Conservation (phyloP, 192 early-diverging fungal species). For the Lunasporangiospora selenospora region DNA sequence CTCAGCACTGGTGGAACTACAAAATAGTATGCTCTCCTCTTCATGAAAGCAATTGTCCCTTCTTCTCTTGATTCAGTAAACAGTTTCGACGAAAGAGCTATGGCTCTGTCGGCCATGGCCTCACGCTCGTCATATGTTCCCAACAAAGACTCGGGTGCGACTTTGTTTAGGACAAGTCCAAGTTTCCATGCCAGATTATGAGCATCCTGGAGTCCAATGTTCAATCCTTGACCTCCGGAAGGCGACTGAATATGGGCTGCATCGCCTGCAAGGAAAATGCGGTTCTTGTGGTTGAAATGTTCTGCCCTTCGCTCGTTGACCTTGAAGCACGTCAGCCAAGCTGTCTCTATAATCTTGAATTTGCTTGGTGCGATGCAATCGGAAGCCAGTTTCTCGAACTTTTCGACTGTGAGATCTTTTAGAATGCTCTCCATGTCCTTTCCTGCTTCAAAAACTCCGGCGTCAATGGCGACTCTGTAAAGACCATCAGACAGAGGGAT, state of each 20-base stretch:
- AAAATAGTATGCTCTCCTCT: neutral
- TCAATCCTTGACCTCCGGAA: constrained; percentile 48
- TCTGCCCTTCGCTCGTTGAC: constrained; percentile 36
- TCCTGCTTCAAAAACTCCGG: neutral
- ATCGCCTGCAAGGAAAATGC: constrained; percentile 52
- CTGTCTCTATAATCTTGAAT: constrained; percentile 25
- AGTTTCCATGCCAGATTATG: constrained; percentile 56
- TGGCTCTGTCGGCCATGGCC: constrained; percentile 23
- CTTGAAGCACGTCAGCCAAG: constrained; percentile 20
- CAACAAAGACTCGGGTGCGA: constrained; percentile 6
- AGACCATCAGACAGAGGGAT: constrained; percentile 20
- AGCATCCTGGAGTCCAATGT: constrained; percentile 52
- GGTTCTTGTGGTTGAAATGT: constrained; percentile 30
- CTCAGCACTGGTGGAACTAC: neutral
- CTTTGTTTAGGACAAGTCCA: constrained; percentile 34
- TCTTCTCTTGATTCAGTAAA: neutral
- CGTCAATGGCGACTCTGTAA: constrained; percentile 7
- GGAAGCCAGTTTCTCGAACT: constrained; percentile 14
- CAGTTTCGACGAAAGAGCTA: constrained; percentile 15
- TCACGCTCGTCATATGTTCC: constrained; percentile 22
- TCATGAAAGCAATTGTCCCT: neutral
- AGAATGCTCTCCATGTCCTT: constrained; percentile 3
- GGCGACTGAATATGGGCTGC: constrained; percentile 52
- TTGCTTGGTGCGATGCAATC: constrained; percentile 5
- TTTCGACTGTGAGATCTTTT: constrained; percentile 9